Conservation (phyloP, 2,329 filamentous ascomycete genomes). For the Knoxdaviesia capensis region DNA sequence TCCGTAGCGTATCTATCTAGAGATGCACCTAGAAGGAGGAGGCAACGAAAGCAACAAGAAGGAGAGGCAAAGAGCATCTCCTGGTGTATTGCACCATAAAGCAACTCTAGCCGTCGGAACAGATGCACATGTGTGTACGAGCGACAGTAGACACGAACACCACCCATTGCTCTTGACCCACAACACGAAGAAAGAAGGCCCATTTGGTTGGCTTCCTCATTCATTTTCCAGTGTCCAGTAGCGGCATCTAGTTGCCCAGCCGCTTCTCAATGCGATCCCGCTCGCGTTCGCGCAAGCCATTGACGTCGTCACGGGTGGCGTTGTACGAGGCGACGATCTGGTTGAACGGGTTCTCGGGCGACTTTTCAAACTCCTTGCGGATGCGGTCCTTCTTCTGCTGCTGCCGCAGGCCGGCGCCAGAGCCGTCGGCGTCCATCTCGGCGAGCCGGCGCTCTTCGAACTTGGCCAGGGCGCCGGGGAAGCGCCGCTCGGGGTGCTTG, state of each 20-base stretch:
- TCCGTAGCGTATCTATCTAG: too few species aligned
- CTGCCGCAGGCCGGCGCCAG: constrained; percentile 48
- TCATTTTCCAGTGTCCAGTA: too few species aligned
- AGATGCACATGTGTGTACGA: too few species aligned
- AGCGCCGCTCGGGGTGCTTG: constrained; percentile 70
- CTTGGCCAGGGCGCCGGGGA: constrained; percentile 65
- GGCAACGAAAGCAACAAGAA: too few species aligned
- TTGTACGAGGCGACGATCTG: constrained; percentile 62
- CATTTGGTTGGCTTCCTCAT: too few species aligned
- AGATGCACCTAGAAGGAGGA: too few species aligned
- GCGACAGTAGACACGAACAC: too few species aligned
- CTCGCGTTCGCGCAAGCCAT: constrained; percentile 43
- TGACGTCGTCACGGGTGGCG: constrained; percentile 56
- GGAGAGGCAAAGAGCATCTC: too few species aligned
- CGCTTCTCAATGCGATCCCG: constrained; percentile 55
- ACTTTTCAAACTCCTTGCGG: constrained; percentile 84
- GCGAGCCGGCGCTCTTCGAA: constrained; percentile 65
- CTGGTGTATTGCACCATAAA: too few species aligned
- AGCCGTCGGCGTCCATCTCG: constrained; percentile 72
- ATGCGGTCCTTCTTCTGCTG: constrained; percentile 74
- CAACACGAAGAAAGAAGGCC: too few species aligned
- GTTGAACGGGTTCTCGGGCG: constrained; percentile 89
- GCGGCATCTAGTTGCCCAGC: constrained; percentile 20
- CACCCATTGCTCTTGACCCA: too few species aligned
- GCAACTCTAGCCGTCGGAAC: too few species aligned